Evolutionary conservation across 176 grass and related monocot genomes (phyloP).

Genomic region (Urochloa ruziziensis): DNA sequence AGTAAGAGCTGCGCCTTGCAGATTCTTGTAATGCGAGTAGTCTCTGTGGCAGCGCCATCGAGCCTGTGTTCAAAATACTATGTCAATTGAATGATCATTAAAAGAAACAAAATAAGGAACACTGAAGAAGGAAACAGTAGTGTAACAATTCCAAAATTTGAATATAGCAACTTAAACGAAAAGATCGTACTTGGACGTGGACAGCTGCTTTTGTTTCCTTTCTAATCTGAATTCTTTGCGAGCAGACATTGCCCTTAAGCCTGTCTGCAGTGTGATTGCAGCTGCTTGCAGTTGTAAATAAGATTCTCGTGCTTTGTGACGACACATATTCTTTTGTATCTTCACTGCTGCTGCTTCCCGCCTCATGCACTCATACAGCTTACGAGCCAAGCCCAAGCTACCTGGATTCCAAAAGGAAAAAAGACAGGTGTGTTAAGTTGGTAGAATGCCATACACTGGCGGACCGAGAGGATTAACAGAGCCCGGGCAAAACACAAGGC

Average conservation of each 20-base stretch:
- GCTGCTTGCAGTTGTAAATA: slow-evolving; percentile 64
- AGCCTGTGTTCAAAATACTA: slow-evolving; percentile 59
- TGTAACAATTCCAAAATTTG: slow-evolving; percentile 6
- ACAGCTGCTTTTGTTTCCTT: slow-evolving; percentile 94
- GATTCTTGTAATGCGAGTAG: slow-evolving; percentile 69
- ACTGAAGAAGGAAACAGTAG: not conserved
- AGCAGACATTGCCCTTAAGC: slow-evolving; percentile 86
- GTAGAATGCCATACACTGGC: slow-evolving; percentile 22
- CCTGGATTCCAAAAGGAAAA: slow-evolving; percentile 54
- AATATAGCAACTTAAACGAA: slow-evolving; percentile 23
- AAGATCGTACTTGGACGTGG: slow-evolving; percentile 66
- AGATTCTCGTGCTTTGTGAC: slow-evolving; percentile 64
- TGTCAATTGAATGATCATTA: slow-evolving; percentile 8
- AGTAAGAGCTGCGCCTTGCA: slow-evolving; percentile 70
- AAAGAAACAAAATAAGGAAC: slow-evolving; percentile 14
- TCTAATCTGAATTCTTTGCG: slow-evolving; percentile 88
- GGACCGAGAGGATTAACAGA: too few relatives aligned
- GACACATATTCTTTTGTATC: slow-evolving; percentile 82
- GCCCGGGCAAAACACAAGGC: too few relatives aligned
- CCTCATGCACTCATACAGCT: slow-evolving; percentile 86
- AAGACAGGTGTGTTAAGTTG: slow-evolving; percentile 8
- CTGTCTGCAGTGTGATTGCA: slow-evolving; percentile 81
- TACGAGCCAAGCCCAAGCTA: slow-evolving; percentile 69
- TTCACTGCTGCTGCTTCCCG: slow-evolving; percentile 76
- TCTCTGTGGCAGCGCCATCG: slow-evolving; percentile 90